Percentiles rank a stretch among this genome's conserved stretches.
These are phyloP conservation scores for Mortierella antarctica DNA, from an alignment of 192 early-diverging fungal genomes.

Conservation along the genomic window DNA sequence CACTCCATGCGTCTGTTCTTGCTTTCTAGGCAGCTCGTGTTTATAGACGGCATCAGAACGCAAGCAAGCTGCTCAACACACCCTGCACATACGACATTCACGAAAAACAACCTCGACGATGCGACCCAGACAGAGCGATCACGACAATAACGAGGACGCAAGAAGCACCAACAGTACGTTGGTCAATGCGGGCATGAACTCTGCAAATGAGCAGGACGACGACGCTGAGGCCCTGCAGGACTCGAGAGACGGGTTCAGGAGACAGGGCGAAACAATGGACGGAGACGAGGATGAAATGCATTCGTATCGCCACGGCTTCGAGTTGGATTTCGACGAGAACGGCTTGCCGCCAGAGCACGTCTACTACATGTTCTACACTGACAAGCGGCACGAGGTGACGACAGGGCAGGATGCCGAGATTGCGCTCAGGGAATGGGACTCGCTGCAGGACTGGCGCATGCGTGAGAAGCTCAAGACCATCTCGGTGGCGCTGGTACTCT, in stretches of 20 bases:
- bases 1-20: not conserved
- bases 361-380: constrained; percentile 64
- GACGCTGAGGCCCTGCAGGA: constrained; percentile 21
- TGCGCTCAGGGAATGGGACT: constrained; percentile 37
- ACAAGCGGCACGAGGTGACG: constrained; percentile 64
- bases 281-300: constrained; percentile 36
- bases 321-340: constrained; percentile 61
- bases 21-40: not conserved
- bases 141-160: constrained; percentile 62
- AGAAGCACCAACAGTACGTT: constrained; percentile 65
- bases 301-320: constrained; percentile 61
- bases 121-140: constrained; percentile 38
- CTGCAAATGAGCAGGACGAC: constrained; percentile 44
- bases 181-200: constrained; percentile 59
- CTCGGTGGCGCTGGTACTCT: constrained; percentile 87
- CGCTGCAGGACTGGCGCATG: constrained; percentile 67
- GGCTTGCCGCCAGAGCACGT: constrained; percentile 55
- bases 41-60: not conserved
- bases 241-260: constrained; percentile 17
- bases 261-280: constrained; percentile 29
- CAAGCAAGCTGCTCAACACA: not conserved
- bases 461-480: constrained; percentile 81
- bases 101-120: not conserved
- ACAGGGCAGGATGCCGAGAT: constrained; percentile 49
- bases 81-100: not conserved